Evolutionary conservation across 2,329 filamentous ascomycete genomes (phyloP), one percentile per base, ranked within the genome.

Genomic region (Penicillium sp.): DNA sequence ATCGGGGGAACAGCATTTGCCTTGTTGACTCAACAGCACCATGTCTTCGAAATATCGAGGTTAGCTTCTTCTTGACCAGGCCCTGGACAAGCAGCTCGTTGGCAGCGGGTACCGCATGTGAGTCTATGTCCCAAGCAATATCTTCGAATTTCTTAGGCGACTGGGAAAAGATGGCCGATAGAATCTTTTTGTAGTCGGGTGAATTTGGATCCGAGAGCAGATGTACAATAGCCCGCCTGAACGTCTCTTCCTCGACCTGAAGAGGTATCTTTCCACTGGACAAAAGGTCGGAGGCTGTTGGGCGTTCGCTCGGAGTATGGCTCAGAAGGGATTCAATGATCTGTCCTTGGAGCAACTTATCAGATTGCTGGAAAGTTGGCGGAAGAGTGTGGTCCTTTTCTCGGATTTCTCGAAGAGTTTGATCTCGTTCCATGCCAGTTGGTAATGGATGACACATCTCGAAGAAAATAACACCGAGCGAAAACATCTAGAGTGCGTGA

Each of bases 391-490:
- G 86, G 13, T 85, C 79, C 38, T 84, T 83, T 61, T 86, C 81
- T 44, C 90, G 83, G 40, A 97, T 80, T 52, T 82, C 78, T 50
- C 87, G 82, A 29, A 97, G 79, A 4, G 92, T 80, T 39, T 80
- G 75, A 57, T 83, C 81, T 39, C 85, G 78, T 66, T 88, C 86
- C 82, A 86, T 87, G 2, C 76, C 79, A 1, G 85, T 87, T 18
- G 77, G 76, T 42, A 87, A 73, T 4, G 81, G 76, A 61, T 84
- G 79, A 67, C 89, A 95, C 94, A 99, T 99, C 73, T 99, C 94
- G 63, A 97, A 97, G 75, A 99, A 96, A 54, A 99, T 97, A 60
- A 99, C 89, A 0, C 94, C 94, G 40, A 99, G 80, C 0, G 93
- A 97, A 70, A 94, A 99, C 93, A 99, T 97, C 82, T 72, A 50